These are phyloP conservation scores for Aspergillus kassunensis DNA, from an alignment of 495 filamentous ascomycete species.

Conservation along the genomic window DNA sequence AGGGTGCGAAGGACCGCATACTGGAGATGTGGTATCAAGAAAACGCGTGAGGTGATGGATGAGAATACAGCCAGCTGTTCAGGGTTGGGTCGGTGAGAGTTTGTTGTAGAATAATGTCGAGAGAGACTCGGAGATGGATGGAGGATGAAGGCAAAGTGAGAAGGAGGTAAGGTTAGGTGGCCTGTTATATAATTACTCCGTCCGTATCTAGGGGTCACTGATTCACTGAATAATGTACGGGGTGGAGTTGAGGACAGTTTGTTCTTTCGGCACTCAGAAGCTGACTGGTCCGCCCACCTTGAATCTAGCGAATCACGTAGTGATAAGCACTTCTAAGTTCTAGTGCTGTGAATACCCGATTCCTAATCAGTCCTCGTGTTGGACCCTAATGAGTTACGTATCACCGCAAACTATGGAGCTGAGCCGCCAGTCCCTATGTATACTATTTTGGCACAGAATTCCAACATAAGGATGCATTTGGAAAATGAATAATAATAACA, in stretches of 20 bases:
- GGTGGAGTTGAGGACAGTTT: conserved; percentile 44
- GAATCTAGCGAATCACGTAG: neutral
- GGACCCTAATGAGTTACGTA: no score
- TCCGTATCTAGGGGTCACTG: conserved; percentile 6
- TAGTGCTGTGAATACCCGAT: neutral
- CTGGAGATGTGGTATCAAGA: conserved; percentile 20
- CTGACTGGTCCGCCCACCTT: conserved; percentile 26
- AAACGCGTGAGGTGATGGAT: neutral
- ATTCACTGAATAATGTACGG: conserved; percentile 18
- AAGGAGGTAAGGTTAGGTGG: conserved; percentile 15
- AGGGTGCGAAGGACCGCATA: conserved; percentile 55
- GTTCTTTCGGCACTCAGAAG: conserved; percentile 38
- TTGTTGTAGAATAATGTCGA: neutral
- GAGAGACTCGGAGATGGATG: neutral
- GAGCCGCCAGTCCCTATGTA: neutral
- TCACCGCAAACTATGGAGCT: neutral
- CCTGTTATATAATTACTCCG: conserved; percentile 17
- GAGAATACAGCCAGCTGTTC: neutral
- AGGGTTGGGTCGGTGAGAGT: no score
- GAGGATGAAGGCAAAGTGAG: conserved; percentile 13
- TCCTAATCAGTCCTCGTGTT: neutral
- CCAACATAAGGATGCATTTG: neutral
- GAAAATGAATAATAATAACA: no score
- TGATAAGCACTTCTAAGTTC: conserved; percentile 1
- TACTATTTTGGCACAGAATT: neutral